phyloP scores from a whole-genome alignment of 2,329 filamentous ascomycete species.

The Cytospora mali region DNA sequence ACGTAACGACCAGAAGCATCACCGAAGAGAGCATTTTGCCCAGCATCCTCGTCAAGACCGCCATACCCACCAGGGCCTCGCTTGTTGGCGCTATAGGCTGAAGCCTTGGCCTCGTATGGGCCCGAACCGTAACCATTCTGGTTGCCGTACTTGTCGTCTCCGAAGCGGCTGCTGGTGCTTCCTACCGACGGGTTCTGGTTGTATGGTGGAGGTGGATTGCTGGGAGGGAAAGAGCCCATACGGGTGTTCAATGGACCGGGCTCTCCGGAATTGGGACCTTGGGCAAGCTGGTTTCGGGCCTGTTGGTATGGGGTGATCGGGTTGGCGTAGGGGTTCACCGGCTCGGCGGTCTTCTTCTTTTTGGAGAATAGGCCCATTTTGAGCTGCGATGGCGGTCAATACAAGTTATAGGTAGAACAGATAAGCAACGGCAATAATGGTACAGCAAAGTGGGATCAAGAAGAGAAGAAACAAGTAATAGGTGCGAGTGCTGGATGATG shows the following conservation, averaged over 20 bases:
- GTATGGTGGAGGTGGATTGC: conserved; percentile 43
- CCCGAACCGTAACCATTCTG: conserved; percentile 55
- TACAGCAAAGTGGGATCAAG: background rate
- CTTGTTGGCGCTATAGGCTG: conserved; percentile 35
- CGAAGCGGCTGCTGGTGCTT: conserved; percentile 49
- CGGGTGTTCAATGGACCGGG: conserved; percentile 35
- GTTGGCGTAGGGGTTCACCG: conserved; percentile 62
- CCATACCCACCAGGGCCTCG: conserved; percentile 62
- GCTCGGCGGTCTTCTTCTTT: conserved; percentile 46
- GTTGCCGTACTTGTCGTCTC: conserved; percentile 55
- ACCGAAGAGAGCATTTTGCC: conserved; percentile 62
- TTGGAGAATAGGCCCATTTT: conserved; percentile 53
- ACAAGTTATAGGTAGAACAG: background rate
- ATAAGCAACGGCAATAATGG: background rate
- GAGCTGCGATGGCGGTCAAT: conserved; percentile 13
- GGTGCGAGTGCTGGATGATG: background rate
- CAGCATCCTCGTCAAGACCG: conserved; percentile 54
- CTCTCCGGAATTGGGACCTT: conserved; percentile 33
- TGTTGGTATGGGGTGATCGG: conserved; percentile 52
- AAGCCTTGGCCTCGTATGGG: conserved; percentile 48
- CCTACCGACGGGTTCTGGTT: conserved; percentile 32
- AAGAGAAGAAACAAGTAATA: background rate
- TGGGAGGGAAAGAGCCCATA: conserved; percentile 29
- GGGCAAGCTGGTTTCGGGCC: conserved; percentile 42
- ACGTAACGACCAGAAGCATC: conserved; percentile 35